These are phyloP conservation scores for Elongisporangium anandrum DNA, from an alignment of 352 stramenopile species.

Conservation along the genomic window DNA sequence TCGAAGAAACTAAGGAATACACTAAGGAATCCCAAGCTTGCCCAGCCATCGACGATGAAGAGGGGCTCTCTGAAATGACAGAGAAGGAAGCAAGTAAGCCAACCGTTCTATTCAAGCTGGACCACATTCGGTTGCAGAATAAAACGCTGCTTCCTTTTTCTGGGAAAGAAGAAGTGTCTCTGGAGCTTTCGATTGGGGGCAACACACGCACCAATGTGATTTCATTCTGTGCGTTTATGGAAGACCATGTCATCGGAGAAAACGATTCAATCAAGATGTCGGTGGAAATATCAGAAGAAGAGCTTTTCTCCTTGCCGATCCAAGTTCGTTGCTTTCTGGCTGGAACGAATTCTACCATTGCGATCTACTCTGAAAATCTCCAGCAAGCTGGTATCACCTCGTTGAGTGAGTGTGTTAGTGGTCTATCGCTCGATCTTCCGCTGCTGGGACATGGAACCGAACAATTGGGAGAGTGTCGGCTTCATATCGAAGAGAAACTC, in stretches of 20 bases:
- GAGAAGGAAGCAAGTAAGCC: background rate
- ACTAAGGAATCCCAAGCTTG: background rate
- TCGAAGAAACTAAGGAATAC: background rate
- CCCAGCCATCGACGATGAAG: background rate
- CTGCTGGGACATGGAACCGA: background rate
- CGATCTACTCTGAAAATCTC: background rate
- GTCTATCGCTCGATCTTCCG: background rate
- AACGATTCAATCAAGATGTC: constrained; percentile 13
- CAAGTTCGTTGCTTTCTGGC: constrained; percentile 20
- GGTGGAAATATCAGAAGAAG: background rate
- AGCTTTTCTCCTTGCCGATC: constrained; percentile 5
- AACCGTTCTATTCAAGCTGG: constrained; percentile 19
- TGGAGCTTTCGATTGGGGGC: constrained; percentile 27
- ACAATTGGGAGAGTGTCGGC: background rate
- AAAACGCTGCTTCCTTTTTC: constrained; percentile 18
- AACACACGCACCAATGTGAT: constrained; percentile 14
- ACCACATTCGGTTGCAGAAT: constrained; percentile 24
- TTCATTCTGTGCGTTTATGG: constrained; percentile 33
- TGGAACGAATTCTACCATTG: background rate
- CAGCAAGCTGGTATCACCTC: background rate
- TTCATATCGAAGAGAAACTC: background rate
- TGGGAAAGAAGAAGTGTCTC: constrained; percentile 27
- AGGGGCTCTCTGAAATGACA: background rate
- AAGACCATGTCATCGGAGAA: constrained; percentile 27
- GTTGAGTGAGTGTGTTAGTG: background rate